Percentiles rank a stretch among this genome's conserved stretches.
Conservation (phyloP, 163 green algal genomes). For the Smithsoniella earleae region DNA sequence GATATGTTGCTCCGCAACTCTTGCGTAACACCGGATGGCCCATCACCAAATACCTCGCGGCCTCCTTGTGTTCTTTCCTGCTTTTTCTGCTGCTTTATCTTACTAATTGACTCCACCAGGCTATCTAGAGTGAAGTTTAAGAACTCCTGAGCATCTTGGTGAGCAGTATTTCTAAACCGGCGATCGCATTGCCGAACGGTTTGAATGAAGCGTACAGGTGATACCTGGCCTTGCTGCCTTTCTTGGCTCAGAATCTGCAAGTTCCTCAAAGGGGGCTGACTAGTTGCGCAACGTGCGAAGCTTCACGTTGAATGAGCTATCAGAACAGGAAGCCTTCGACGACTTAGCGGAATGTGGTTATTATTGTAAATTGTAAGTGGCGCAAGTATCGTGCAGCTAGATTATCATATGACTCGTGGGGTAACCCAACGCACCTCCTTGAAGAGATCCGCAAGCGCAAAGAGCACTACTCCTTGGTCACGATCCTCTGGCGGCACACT, state of each 20-base stretch:
- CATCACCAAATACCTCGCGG: no score
- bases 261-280: no score
- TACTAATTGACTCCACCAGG: slow-evolving; percentile 76
- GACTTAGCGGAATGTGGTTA: not conserved
- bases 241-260: slow-evolving; percentile 10
- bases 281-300: no score
- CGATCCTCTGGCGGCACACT: slow-evolving; percentile 37
- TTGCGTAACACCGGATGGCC: not conserved
- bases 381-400: not conserved
- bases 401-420: no score
- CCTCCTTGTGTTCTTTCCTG: not conserved
- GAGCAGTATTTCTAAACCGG: slow-evolving; percentile 23
- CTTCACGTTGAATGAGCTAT: no score
- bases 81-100: slow-evolving; percentile 50
- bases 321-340: no score
- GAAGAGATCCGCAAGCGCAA: slow-evolving; percentile 88
- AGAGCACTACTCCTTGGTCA: slow-evolving; percentile 79
- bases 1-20: no score
- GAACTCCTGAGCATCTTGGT: slow-evolving; percentile 97
- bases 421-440: slow-evolving; percentile 63
- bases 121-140: slow-evolving; percentile 95
- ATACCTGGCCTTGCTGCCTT: not conserved
- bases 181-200: not conserved
- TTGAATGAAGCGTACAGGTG: not conserved
- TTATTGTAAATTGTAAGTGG: not conserved